Conservation (phyloP, 805 yeast species). For the Hanseniaspora clermontiae region DNA sequence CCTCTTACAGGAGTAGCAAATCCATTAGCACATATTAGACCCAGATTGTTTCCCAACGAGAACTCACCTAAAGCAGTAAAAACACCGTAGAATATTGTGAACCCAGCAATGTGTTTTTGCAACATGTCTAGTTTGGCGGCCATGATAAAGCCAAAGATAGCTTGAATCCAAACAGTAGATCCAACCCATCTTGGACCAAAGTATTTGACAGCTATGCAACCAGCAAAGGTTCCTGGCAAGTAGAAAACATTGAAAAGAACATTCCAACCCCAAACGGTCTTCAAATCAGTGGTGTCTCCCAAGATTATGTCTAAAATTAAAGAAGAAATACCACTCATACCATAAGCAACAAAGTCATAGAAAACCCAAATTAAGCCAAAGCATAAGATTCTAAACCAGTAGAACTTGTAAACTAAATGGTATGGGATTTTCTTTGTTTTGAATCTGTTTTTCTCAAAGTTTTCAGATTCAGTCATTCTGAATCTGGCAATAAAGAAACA, state of each 20-base stretch:
- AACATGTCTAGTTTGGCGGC: constrained; percentile 54
- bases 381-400: constrained; percentile 65
- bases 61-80: constrained; percentile 82
- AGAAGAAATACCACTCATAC: constrained; percentile 76
- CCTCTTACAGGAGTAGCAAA: constrained; percentile 82
- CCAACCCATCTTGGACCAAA: constrained; percentile 82
- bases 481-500: constrained; percentile 65
- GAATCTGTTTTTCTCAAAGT: constrained; percentile 59
- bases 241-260: constrained; percentile 79
- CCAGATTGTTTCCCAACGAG: constrained; percentile 79
- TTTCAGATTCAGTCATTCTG: constrained; percentile 60
- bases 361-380: constrained; percentile 79
- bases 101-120: constrained; percentile 54
- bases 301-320: constrained; percentile 50
- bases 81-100: constrained; percentile 80
- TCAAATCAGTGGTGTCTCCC: constrained; percentile 43
- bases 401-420: constrained; percentile 56
- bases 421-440: constrained; percentile 50
- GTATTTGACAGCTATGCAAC: constrained; percentile 73
- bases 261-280: constrained; percentile 82
- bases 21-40: constrained; percentile 76
- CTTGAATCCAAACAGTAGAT: constrained; percentile 49
- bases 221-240: constrained; percentile 82
- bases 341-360: constrained; percentile 78
- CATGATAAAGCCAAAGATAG: constrained; percentile 71